Percentiles rank a stretch among this genome's conserved stretches.
Conservation (phyloP, 1,284 basidiomycete species). For the Butyriboletus appendiculatus region DNA sequence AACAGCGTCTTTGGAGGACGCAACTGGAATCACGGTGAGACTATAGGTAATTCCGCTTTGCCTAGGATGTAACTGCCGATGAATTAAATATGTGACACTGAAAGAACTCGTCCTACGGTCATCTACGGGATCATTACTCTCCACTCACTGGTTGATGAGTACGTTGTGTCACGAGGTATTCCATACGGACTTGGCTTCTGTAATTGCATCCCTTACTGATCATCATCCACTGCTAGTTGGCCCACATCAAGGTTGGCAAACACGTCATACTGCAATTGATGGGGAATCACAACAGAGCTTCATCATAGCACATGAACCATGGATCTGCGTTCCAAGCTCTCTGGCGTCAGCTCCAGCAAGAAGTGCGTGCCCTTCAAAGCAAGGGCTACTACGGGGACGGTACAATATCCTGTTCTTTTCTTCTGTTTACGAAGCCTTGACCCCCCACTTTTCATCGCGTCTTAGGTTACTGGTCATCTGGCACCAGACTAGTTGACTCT, state of each 20-base stretch:
- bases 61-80: neutral
- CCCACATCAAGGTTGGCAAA: slow-evolving; percentile 67
- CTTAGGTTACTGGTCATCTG: slow-evolving; percentile 78
- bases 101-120: slow-evolving; percentile 73
- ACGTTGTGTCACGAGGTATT: slow-evolving; percentile 81
- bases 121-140: slow-evolving; percentile 56
- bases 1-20: slow-evolving; percentile 76
- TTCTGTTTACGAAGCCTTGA: slow-evolving; percentile 7
- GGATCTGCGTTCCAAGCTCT: slow-evolving; percentile 70
- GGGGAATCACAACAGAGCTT: slow-evolving; percentile 2
- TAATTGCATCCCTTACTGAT: slow-evolving; percentile 1
- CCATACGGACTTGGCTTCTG: neutral
- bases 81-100: neutral
- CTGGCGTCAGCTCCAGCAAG: slow-evolving; percentile 61
- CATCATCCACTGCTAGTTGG: slow-evolving; percentile 47
- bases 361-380: slow-evolving; percentile 66
- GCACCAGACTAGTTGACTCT: slow-evolving; percentile 66
- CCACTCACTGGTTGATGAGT: slow-evolving; percentile 69
- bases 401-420: slow-evolving; percentile 28
- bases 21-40: slow-evolving; percentile 81
- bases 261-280: neutral
- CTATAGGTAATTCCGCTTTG: slow-evolving; percentile 50
- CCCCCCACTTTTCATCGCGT: neutral
- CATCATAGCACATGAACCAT: slow-evolving; percentile 73
- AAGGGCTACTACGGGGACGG: slow-evolving; percentile 82